Conservation (phyloP, 73 alveolate genomes). For the Tetrahymena borealis region DNA sequence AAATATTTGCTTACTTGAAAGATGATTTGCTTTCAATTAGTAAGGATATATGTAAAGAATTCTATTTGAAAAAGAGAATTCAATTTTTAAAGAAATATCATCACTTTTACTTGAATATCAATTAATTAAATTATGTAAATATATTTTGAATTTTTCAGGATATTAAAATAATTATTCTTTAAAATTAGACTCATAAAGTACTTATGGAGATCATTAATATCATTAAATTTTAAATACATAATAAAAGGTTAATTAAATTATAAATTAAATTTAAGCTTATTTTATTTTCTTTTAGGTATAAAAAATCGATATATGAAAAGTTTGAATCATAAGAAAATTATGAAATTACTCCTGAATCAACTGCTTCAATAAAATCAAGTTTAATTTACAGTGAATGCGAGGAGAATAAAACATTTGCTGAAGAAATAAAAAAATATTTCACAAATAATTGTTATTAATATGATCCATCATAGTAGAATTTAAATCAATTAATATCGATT, state of each 20-base stretch:
- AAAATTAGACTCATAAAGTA: neutral
- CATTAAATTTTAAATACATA: neutral
- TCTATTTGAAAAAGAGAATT: neutral
- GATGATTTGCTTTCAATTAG: neutral
- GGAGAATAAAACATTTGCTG: neutral
- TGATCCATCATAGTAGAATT: neutral
- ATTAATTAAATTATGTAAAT: neutral
- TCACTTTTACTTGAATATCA: neutral
- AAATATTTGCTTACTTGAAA: neutral
- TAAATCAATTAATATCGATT: neutral
- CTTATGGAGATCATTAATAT: neutral
- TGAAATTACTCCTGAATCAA: neutral
- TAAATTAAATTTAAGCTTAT: neutral
- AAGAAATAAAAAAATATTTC: neutral
- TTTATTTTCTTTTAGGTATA: neutral
- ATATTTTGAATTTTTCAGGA: neutral
- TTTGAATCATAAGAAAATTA: neutral
- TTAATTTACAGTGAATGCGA: neutral
- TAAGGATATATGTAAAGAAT: neutral
- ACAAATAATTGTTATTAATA: neutral
- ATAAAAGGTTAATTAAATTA: neutral
- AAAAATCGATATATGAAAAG: neutral
- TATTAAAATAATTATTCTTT: too few species aligned
- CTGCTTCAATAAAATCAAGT: neutral
- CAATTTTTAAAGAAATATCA: neutral